Percentiles rank a stretch among this genome's conserved stretches.
phyloP scores from a whole-genome alignment of 202 grass and related monocot genomes.

The Cymbopogon flexuosus region DNA sequence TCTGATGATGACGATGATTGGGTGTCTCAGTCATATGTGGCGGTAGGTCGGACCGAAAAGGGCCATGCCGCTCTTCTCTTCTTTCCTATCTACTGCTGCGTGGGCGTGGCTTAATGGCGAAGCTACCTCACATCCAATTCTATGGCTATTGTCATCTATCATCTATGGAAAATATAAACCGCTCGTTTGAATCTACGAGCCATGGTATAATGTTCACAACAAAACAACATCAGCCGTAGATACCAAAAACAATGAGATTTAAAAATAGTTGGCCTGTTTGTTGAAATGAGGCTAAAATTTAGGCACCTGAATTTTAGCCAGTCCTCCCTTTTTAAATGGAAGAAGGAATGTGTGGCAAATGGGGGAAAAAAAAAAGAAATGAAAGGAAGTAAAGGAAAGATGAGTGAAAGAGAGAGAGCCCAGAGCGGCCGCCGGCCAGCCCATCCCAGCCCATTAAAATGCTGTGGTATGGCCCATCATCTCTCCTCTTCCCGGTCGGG shows the following conservation, averaged over 20 bases:
- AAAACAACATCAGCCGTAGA: no score
- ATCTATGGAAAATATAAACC: no score
- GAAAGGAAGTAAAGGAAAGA: background rate
- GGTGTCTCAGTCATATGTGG: background rate
- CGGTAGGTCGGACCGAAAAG: background rate
- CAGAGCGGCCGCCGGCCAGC: background rate
- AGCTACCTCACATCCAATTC: background rate
- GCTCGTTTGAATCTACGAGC: no score
- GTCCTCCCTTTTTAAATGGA: no score
- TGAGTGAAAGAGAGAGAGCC: background rate
- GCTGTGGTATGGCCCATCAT: background rate
- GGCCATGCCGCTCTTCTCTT: background rate
- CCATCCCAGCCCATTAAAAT: background rate
- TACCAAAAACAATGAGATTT: no score
- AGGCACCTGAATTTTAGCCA: no score
- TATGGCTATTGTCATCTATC: background rate
- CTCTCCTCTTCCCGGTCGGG: background rate
- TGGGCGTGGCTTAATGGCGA: background rate
- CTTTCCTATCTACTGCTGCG: background rate
- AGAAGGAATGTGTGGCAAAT: no score
- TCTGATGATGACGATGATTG: no score
- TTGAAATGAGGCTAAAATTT: no score
- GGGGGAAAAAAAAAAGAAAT: no score
- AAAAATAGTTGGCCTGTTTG: no score
- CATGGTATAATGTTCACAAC: no score